Evolutionary conservation across 768 basidiomycete genomes (phyloP).

Genomic region (Termitomyces heimii): DNA sequence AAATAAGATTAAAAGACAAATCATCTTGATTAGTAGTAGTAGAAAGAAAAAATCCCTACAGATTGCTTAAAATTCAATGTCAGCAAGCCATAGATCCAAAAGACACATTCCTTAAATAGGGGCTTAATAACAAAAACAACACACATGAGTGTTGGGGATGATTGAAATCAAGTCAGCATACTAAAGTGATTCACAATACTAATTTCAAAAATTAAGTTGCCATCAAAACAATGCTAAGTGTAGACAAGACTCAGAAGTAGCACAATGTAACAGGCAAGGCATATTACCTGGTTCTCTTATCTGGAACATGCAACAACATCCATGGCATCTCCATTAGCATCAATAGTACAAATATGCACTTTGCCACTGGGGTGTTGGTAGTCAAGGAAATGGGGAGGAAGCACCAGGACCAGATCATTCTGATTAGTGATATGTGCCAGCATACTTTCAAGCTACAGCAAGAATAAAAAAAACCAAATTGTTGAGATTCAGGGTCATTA

Average conservation of each 20-base stretch:
- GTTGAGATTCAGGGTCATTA: no score
- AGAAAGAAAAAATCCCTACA: no score
- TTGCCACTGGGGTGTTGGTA: slow-evolving; percentile 35
- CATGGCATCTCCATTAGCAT: slow-evolving; percentile 18
- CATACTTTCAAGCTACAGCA: slow-evolving; percentile 18
- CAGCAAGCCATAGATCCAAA: no score
- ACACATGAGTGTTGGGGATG: no score
- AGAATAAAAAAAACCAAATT: background rate
- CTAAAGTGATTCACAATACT: no score
- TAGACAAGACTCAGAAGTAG: background rate
- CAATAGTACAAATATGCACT: slow-evolving; percentile 32
- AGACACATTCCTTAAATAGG: no score
- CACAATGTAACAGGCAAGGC: background rate
- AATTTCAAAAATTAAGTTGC: no score
- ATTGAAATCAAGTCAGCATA: no score
- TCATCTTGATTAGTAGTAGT: no score
- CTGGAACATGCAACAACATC: slow-evolving; percentile 27
- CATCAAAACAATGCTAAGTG: slow-evolving; percentile 22
- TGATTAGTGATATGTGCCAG: slow-evolving; percentile 32
- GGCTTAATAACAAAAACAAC: no score
- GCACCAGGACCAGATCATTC: slow-evolving; percentile 34
- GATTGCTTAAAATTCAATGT: no score
- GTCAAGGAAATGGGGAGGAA: slow-evolving; percentile 28
- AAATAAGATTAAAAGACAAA: no score
- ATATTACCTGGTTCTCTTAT: slow-evolving; percentile 28